A percentile compares a stretch with the other conserved stretches of the same genome.
Evolutionary conservation across 2,329 filamentous ascomycete species (phyloP).

Genomic region (Trichoderma asperellum): DNA sequence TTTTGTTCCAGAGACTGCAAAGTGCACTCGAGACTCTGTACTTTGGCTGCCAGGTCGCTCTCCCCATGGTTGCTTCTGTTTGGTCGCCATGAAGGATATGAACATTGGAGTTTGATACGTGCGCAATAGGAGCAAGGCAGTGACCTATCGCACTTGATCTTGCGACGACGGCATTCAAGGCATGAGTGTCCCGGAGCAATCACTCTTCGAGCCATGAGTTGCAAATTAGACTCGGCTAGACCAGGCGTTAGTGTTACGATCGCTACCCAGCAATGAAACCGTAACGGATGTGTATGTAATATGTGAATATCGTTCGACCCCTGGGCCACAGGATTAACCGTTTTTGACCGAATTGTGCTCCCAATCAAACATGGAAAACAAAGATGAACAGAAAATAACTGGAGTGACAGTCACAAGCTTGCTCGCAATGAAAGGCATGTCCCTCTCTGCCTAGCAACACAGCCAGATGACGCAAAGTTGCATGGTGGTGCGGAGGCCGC

Average conservation of each 20-base stretch:
- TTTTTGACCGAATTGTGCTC: neutral
- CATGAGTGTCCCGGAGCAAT: conserved; percentile 28
- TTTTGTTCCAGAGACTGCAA: conserved; percentile 11
- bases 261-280: neutral
- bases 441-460: neutral
- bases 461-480: neutral
- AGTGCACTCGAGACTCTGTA: neutral
- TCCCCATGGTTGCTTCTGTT: neutral
- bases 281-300: neutral
- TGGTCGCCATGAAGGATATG: conserved; percentile 25
- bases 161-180: conserved; percentile 31
- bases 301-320: neutral
- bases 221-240: neutral
- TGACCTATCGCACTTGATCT: conserved; percentile 31
- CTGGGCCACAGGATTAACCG: neutral
- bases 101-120: conserved; percentile 26
- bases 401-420: neutral
- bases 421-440: neutral
- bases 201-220: conserved; percentile 25
- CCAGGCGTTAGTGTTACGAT: neutral
- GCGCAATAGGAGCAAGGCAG: conserved; percentile 30
- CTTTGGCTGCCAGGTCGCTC: neutral
- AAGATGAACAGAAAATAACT: neutral
- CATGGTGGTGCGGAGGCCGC: neutral
- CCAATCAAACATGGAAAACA: neutral